phyloP scores from a whole-genome alignment of 305 asterid genomes.

The Rubia balearica region DNA sequence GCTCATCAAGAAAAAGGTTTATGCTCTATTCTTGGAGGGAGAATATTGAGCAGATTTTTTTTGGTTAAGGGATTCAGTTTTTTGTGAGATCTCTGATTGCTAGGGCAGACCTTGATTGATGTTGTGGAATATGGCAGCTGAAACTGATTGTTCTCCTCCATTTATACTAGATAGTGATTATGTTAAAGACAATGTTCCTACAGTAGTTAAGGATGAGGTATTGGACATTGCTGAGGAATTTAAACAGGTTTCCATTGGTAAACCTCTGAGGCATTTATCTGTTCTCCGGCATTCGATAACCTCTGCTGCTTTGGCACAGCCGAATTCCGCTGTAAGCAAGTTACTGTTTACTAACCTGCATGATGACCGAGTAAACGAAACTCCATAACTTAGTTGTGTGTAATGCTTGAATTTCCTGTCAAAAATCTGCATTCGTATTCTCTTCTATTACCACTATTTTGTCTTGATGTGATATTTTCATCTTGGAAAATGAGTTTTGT shows the following conservation, averaged over 20 bases:
- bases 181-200: slow-evolving; percentile 29
- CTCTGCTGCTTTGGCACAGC: slow-evolving; percentile 33
- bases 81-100: background rate
- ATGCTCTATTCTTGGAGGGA: too few species aligned
- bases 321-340: slow-evolving; percentile 40
- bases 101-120: slow-evolving; percentile 26
- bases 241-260: slow-evolving; percentile 34
- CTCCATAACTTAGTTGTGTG: too few species aligned
- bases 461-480: background rate
- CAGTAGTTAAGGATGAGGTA: slow-evolving; percentile 26
- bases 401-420: too few species aligned
- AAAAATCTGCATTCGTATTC: too few species aligned
- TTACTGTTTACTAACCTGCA: slow-evolving; percentile 1
- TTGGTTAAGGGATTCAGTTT: background rate
- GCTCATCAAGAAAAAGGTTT: background rate
- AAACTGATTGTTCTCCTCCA: slow-evolving; percentile 39
- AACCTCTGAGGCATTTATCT: slow-evolving; percentile 56
- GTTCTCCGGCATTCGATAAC: slow-evolving; percentile 43
- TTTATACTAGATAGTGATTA: slow-evolving; percentile 32
- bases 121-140: slow-evolving; percentile 55
- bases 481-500: slow-evolving; percentile 1
- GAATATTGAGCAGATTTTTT: background rate
- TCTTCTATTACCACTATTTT: background rate
- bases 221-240: slow-evolving; percentile 31
- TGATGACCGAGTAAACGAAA: too few species aligned